These are phyloP conservation scores for Barnettozyma vustinii DNA, from an alignment of 805 yeast species.

Conservation along the genomic window DNA sequence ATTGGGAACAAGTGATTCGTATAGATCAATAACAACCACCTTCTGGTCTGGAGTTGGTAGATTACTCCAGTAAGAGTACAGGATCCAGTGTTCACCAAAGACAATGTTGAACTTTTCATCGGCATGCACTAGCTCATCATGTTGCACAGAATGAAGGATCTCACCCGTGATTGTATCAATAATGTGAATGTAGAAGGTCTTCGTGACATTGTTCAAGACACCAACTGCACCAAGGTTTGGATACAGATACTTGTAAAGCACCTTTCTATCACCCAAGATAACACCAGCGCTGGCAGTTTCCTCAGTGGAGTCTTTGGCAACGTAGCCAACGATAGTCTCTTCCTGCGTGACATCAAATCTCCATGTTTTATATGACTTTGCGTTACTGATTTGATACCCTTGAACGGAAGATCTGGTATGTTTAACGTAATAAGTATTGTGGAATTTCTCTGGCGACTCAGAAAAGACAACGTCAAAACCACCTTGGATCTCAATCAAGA, in stretches of 20 bases:
- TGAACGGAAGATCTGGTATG: conserved; percentile 22
- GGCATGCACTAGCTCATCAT: conserved; percentile 37
- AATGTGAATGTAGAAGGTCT: conserved; percentile 42
- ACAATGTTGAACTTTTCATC: conserved; percentile 43
- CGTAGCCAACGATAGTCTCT: conserved; percentile 37
- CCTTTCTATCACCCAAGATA: conserved; percentile 62
- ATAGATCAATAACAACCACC: conserved; percentile 71
- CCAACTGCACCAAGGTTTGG: conserved; percentile 60
- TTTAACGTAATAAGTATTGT: conserved; percentile 22
- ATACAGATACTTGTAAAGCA: conserved; percentile 76
- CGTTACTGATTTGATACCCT: conserved; percentile 19
- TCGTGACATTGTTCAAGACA: conserved; percentile 28
- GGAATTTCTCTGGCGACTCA: conserved; percentile 14
- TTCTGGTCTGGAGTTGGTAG: conserved; percentile 48
- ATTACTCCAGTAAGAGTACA: conserved; percentile 56
- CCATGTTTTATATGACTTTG: conserved; percentile 33
- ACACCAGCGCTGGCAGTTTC: conserved; percentile 58
- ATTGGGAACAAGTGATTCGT: conserved; percentile 58
- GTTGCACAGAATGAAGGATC: conserved; percentile 39
- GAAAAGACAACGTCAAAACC: conserved; percentile 17
- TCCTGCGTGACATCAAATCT: conserved; percentile 23
- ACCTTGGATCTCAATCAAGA: conserved; percentile 14
- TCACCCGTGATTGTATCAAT: conserved; percentile 71
- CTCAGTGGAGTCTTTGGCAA: conserved; percentile 35
- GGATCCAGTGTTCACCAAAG: conserved; percentile 80